Evolutionary conservation across 495 filamentous ascomycete genomes (phyloP).

Genomic region (Penicillium samsonianum): DNA sequence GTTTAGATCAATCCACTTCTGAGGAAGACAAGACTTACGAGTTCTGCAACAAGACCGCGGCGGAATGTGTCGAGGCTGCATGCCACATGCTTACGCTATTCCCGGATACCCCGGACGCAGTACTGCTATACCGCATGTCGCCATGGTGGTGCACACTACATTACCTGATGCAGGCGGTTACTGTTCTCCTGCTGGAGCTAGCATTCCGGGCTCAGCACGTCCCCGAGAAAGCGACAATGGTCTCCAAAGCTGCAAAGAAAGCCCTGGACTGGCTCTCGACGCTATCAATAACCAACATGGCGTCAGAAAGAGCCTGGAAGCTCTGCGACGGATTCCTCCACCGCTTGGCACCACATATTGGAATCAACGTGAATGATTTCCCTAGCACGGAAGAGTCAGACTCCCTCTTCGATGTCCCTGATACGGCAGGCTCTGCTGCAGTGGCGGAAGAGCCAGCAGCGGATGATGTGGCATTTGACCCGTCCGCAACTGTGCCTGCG

Average conservation of each 20-base stretch:
- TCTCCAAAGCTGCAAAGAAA: slow-evolving; percentile 56
- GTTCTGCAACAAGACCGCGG: slow-evolving; percentile 54
- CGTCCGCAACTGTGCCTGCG: slow-evolving; percentile 15
- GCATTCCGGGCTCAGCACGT: slow-evolving; percentile 55
- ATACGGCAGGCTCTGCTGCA: slow-evolving; percentile 9
- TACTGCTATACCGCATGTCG: slow-evolving; percentile 49
- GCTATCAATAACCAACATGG: slow-evolving; percentile 47
- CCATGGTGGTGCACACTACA: slow-evolving; percentile 68
- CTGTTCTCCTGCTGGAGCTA: slow-evolving; percentile 60
- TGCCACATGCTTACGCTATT: slow-evolving; percentile 55
- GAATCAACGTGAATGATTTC: slow-evolving; percentile 31
- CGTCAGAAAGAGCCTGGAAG: slow-evolving; percentile 53
- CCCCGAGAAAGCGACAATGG: slow-evolving; percentile 51
- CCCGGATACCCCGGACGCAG: slow-evolving; percentile 42
- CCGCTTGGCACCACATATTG: slow-evolving; percentile 43
- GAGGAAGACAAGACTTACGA: slow-evolving; percentile 41
- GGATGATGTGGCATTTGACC: slow-evolving; percentile 26
- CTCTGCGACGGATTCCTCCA: slow-evolving; percentile 51
- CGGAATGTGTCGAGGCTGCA: slow-evolving; percentile 60
- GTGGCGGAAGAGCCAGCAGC: slow-evolving; percentile 10
- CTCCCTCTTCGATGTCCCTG: slow-evolving; percentile 23
- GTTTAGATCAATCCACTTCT: slow-evolving; percentile 42
- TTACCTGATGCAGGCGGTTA: slow-evolving; percentile 62
- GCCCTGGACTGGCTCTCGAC: slow-evolving; percentile 54
- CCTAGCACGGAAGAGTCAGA: slow-evolving; percentile 27